phyloP scores from a whole-genome alignment of 179 eudicot species.

The Heliamphora pulchella region DNA sequence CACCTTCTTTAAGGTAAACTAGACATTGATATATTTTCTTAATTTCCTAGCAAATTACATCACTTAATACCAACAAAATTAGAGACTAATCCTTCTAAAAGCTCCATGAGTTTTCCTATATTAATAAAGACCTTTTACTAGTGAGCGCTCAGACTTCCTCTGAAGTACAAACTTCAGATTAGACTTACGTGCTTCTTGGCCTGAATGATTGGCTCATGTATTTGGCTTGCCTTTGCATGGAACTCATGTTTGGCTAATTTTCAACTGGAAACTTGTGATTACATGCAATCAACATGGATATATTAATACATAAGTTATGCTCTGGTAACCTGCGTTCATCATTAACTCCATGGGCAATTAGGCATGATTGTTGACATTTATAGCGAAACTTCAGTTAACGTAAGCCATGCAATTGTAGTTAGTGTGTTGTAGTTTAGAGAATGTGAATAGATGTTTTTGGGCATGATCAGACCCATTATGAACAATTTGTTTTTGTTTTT shows the following conservation, averaged over 20 bases:
- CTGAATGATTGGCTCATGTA: not conserved
- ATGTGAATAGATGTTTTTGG: not conserved
- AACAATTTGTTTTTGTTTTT: not conserved
- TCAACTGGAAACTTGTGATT: not conserved
- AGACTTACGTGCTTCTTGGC: not conserved
- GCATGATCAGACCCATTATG: not conserved
- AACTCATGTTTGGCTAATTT: not conserved
- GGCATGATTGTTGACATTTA: not conserved
- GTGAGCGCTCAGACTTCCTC: not conserved
- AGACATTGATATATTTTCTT: not conserved
- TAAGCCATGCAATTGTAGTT: not conserved
- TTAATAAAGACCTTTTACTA: not conserved
- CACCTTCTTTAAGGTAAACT: slow-evolving; percentile 83
- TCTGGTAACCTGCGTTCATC: not conserved
- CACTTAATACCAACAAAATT: not conserved
- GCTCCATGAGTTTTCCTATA: not conserved
- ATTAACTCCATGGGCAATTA: not conserved
- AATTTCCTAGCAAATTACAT: not conserved
- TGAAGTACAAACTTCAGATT: not conserved
- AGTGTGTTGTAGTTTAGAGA: not conserved
- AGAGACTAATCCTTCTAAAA: not conserved
- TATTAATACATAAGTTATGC: not conserved
- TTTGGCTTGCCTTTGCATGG: not conserved
- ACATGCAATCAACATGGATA: not conserved
- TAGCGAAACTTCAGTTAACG: not conserved